Conservation (phyloP, 805 yeast species). For the Lipomyces chichibuensis region DNA sequence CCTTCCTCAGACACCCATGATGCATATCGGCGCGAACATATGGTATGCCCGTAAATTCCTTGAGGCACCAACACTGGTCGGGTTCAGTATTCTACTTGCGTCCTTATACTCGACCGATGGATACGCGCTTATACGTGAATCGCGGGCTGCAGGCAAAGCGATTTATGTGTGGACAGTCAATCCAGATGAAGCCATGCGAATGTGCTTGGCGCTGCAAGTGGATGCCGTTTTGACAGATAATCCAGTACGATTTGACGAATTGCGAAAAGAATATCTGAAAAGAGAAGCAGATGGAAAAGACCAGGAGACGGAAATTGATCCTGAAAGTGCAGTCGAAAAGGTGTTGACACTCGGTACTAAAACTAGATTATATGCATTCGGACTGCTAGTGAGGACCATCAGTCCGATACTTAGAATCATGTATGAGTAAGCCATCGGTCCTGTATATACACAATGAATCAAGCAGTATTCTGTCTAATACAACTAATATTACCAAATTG, state of each 20-base stretch:
- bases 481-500: not conserved
- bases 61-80: slow-evolving; percentile 16
- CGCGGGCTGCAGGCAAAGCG: slow-evolving; percentile 54
- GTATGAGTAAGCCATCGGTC: not conserved
- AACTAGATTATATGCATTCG: slow-evolving; percentile 5
- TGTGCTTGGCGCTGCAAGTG: slow-evolving; percentile 45
- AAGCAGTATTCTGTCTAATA: not conserved
- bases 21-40: slow-evolving; percentile 37
- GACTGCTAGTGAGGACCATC: not conserved
- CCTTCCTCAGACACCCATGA: slow-evolving; percentile 44
- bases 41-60: slow-evolving; percentile 28
- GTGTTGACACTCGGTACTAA: not conserved
- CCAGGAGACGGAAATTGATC: not conserved
- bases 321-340: not conserved
- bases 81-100: slow-evolving; percentile 26
- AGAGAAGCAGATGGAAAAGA: slow-evolving; percentile 1
- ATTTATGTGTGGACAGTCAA: slow-evolving; percentile 61
- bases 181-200: slow-evolving; percentile 44
- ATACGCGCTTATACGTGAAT: slow-evolving; percentile 47
- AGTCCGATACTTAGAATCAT: slow-evolving; percentile 1
- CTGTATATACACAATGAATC: not conserved
- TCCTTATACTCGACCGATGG: slow-evolving; percentile 39
- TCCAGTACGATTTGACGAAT: slow-evolving; percentile 35
- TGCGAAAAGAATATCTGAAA: not conserved
- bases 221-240: slow-evolving; percentile 52